Evolutionary conservation across 768 basidiomycete genomes (phyloP).

Genomic region (Pleurotus giganteus): DNA sequence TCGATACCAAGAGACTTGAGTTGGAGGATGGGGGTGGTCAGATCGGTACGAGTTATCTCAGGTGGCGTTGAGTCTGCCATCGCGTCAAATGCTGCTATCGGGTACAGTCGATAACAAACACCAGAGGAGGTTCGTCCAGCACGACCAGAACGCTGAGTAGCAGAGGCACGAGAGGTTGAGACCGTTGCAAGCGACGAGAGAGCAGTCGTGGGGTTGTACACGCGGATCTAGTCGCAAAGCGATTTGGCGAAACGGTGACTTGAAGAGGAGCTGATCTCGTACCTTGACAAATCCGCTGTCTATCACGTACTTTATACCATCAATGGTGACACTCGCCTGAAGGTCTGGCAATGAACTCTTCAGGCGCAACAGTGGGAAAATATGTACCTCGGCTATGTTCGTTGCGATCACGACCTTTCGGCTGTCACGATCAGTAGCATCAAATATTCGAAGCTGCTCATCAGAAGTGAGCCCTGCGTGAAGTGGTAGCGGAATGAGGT

Average conservation of each 20-base stretch:
- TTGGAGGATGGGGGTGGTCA: constrained; percentile 89
- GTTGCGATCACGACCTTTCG: constrained; percentile 93
- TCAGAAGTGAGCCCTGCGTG: constrained; percentile 88
- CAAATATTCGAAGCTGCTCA: constrained; percentile 87
- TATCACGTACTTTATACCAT: constrained; percentile 90
- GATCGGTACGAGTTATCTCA: constrained; percentile 88
- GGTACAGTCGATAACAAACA: constrained; percentile 89
- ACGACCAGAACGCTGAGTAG: constrained; percentile 90
- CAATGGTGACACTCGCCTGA: constrained; percentile 94
- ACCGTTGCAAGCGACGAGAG: constrained; percentile 83
- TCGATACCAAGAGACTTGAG: constrained; percentile 94
- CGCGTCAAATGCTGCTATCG: constrained; percentile 53
- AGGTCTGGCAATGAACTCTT: not conserved
- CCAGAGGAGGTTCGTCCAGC: constrained; percentile 94
- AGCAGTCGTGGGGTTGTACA: constrained; percentile 82
- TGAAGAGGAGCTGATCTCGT: not conserved
- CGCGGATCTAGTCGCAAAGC: constrained; percentile 62
- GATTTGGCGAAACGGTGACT: not conserved
- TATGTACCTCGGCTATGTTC: constrained; percentile 87
- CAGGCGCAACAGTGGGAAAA: not conserved
- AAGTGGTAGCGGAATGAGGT: constrained; percentile 69
- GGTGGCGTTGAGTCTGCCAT: constrained; percentile 76
- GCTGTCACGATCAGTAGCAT: constrained; percentile 66
- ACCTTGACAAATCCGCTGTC: constrained; percentile 97
- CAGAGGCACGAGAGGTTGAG: constrained; percentile 85